Percentiles rank a stretch among this genome's conserved stretches.
These are phyloP conservation scores for Trametes coccinea DNA, from an alignment of 768 basidiomycete genomes.

Conservation along the genomic window DNA sequence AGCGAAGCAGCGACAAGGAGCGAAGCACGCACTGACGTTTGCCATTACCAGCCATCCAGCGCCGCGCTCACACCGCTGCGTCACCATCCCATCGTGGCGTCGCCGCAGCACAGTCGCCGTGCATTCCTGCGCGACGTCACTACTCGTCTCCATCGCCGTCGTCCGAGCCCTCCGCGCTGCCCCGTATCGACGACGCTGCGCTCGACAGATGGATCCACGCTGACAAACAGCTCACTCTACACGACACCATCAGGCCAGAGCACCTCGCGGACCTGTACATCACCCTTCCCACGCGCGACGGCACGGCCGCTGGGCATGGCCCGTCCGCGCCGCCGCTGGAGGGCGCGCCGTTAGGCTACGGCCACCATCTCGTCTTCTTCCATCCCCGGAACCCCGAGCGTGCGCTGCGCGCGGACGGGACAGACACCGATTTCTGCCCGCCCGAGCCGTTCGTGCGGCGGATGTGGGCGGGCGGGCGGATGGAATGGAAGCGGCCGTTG, in stretches of 20 bases:
- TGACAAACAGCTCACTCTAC: slow-evolving; percentile 45
- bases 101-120: background rate
- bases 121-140: slow-evolving; percentile 12
- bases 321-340: slow-evolving; percentile 41
- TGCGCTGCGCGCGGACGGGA: slow-evolving; percentile 64
- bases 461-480: slow-evolving; percentile 82
- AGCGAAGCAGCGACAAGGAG: background rate
- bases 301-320: slow-evolving; percentile 34
- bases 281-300: slow-evolving; percentile 74
- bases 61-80: slow-evolving; percentile 19
- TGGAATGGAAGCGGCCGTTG: slow-evolving; percentile 61
- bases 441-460: slow-evolving; percentile 71
- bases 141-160: slow-evolving; percentile 14
- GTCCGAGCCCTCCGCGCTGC: background rate
- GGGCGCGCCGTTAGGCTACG: slow-evolving; percentile 50
- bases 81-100: slow-evolving; percentile 14
- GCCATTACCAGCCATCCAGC: slow-evolving; percentile 11
- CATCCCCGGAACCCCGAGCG: slow-evolving; percentile 62
- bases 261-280: slow-evolving; percentile 64
- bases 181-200: slow-evolving; percentile 16
- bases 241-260: slow-evolving; percentile 54
- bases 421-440: slow-evolving; percentile 70
- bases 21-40: slow-evolving; percentile 12
- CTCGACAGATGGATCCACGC: slow-evolving; percentile 57
- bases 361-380: slow-evolving; percentile 77